Conservation (phyloP, 805 yeast genomes). For the Saccharomycodes ludwigii region DNA sequence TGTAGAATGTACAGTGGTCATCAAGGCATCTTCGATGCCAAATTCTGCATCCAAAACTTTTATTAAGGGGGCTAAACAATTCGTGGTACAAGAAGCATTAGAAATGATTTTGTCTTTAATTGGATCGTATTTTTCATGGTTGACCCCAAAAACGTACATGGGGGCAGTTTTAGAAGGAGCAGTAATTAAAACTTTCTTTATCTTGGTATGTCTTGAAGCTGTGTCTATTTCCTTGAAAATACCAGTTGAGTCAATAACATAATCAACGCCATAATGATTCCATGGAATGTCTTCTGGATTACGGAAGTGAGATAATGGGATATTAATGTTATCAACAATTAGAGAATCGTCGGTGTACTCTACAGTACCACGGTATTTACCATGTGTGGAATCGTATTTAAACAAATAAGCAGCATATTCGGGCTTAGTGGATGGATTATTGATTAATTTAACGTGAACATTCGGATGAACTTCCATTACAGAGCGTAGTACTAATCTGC, state of each 20-base stretch:
- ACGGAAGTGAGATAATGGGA: conserved; percentile 33
- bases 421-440: conserved; percentile 82
- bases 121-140: conserved; percentile 63
- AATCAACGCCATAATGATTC: conserved; percentile 73
- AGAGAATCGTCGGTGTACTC: conserved; percentile 41
- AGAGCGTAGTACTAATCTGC: conserved; percentile 78
- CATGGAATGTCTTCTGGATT: conserved; percentile 85
- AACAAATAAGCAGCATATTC: conserved; percentile 92
- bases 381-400: conserved; percentile 93
- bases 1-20: conserved; percentile 94
- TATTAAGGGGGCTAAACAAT: conserved; percentile 91
- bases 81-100: conserved; percentile 93
- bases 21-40: conserved; percentile 84
- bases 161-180: conserved; percentile 93
- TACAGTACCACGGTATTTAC: conserved; percentile 70
- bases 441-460: conserved; percentile 76
- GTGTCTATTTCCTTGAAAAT: conserved; percentile 76
- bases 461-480: conserved; percentile 63
- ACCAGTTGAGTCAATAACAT: conserved; percentile 89
- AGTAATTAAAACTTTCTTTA: conserved; percentile 88
- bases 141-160: conserved; percentile 91
- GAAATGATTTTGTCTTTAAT: conserved; percentile 62
- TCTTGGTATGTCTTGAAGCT: conserved; percentile 74
- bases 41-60: conserved; percentile 77
- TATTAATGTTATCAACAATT: conserved; percentile 60